These are phyloP conservation scores for Luffa acutangula DNA, from an alignment of 306 rosid species.

Conservation along the genomic window DNA sequence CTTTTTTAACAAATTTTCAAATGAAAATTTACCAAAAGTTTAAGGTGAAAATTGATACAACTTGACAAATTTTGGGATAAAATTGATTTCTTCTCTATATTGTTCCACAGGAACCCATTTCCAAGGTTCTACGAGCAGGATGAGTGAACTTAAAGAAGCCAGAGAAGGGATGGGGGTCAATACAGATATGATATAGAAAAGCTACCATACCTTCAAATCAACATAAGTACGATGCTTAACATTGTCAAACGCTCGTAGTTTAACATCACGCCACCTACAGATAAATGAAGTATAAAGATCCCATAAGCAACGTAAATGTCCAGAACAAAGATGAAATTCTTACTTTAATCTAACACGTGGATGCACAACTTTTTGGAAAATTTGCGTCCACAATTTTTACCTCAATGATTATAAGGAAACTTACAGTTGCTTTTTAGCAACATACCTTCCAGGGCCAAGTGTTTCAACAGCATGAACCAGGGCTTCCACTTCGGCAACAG, in stretches of 20 bases:
- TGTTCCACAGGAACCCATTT: background rate
- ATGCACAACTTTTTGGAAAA: background rate
- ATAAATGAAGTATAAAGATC: background rate
- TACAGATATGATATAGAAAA: background rate
- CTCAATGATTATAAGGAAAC: background rate
- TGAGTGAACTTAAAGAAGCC: background rate
- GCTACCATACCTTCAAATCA: conserved; percentile 66
- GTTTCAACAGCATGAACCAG: conserved; percentile 85
- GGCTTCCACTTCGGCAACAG: conserved; percentile 90
- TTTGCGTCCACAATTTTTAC: background rate
- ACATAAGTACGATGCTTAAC: conserved; percentile 86
- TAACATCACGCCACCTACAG: conserved; percentile 93
- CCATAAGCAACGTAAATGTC: background rate
- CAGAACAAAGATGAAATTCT: background rate
- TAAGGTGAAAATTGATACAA: no score
- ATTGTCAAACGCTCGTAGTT: conserved; percentile 61
- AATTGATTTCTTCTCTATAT: no score
- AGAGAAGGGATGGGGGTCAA: background rate
- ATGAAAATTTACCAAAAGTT: no score
- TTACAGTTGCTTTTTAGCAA: background rate
- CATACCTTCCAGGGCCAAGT: conserved; percentile 86
- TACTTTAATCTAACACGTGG: background rate
- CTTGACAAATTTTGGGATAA: no score
- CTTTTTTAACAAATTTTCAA: no score
- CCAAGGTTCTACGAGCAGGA: background rate